Evolutionary conservation across 495 filamentous ascomycete species (phyloP).

Genomic region (Hypomontagnella monticulosa): DNA sequence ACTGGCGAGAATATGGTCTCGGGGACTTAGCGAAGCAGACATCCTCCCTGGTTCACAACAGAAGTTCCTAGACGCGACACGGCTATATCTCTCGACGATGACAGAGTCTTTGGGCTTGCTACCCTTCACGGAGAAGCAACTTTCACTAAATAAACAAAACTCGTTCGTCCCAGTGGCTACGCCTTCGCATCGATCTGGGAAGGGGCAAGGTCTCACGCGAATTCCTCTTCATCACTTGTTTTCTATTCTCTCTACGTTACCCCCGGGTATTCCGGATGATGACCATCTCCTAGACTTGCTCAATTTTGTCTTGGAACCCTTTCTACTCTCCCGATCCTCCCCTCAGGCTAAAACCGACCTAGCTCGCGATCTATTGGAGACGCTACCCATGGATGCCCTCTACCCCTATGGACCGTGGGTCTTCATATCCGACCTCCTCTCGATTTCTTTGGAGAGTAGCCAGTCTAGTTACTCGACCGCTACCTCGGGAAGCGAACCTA

Average conservation of each 20-base stretch:
- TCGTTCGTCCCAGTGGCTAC: slow-evolving; percentile 57
- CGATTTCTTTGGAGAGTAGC: slow-evolving; percentile 41
- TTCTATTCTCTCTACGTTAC: slow-evolving; percentile 54
- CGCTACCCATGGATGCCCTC: slow-evolving; percentile 50
- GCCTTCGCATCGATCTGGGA: slow-evolving; percentile 60
- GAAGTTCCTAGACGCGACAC: slow-evolving; percentile 69
- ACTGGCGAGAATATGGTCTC: slow-evolving; percentile 73
- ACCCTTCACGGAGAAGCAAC: slow-evolving; percentile 81
- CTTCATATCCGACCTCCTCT: slow-evolving; percentile 48
- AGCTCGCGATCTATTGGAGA: slow-evolving; percentile 53
- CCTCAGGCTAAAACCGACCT: slow-evolving; percentile 53
- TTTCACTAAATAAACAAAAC: slow-evolving; percentile 56
- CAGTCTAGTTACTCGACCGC: slow-evolving; percentile 48
- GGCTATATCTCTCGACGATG: slow-evolving; percentile 67
- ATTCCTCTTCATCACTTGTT: slow-evolving; percentile 62
- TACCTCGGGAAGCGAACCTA: slow-evolving; percentile 46
- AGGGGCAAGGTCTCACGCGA: slow-evolving; percentile 48
- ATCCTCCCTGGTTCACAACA: slow-evolving; percentile 37
- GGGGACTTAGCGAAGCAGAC: slow-evolving; percentile 41
- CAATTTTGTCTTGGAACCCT: slow-evolving; percentile 54
- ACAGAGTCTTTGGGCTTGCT: slow-evolving; percentile 73
- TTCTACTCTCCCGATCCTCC: slow-evolving; percentile 41
- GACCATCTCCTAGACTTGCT: slow-evolving; percentile 54
- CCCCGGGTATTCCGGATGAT: slow-evolving; percentile 55
- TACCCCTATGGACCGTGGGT: slow-evolving; percentile 55